phyloP scores from a whole-genome alignment of 192 early-diverging fungal genomes.

The Coemansia sp. region DNA sequence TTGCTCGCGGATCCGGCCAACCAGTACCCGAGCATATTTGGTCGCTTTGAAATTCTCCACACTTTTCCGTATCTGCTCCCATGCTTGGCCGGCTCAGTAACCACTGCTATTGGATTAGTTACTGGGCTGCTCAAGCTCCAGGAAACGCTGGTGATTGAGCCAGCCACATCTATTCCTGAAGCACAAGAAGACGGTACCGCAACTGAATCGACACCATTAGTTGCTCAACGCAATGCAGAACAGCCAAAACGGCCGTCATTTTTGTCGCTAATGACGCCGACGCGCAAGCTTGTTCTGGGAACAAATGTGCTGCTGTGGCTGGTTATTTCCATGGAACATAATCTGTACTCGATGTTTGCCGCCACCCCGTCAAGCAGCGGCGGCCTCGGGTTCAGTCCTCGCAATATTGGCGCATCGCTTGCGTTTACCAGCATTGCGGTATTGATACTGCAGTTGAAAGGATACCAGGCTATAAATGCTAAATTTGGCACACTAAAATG shows the following conservation, averaged over 20 bases:
- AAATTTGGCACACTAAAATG: conserved; percentile 27
- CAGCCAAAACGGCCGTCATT: background rate
- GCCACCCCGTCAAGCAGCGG: conserved; percentile 39
- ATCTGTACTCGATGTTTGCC: conserved; percentile 46
- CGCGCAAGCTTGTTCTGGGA: conserved; percentile 15
- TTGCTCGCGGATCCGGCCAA: conserved; percentile 68
- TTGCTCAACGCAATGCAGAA: background rate
- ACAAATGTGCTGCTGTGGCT: conserved; percentile 30
- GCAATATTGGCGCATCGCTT: conserved; percentile 56
- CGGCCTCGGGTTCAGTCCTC: conserved; percentile 56
- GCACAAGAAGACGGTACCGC: background rate
- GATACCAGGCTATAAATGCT: conserved; percentile 44
- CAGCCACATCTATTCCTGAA: background rate
- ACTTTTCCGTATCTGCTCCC: conserved; percentile 79
- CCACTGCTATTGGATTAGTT: conserved; percentile 61
- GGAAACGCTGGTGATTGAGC: conserved; percentile 40
- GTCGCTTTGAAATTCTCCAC: conserved; percentile 58
- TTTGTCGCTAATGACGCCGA: conserved; percentile 22
- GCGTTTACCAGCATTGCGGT: conserved; percentile 37
- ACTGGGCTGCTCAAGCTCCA: conserved; percentile 63
- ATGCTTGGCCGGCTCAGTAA: conserved; percentile 63
- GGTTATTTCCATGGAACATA: conserved; percentile 21
- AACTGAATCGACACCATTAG: conserved; percentile 8
- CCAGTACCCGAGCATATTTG: conserved; percentile 62
- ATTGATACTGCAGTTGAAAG: conserved; percentile 54